phyloP scores from a whole-genome alignment of 768 basidiomycete species.

The Rhodotorula toruloides region DNA sequence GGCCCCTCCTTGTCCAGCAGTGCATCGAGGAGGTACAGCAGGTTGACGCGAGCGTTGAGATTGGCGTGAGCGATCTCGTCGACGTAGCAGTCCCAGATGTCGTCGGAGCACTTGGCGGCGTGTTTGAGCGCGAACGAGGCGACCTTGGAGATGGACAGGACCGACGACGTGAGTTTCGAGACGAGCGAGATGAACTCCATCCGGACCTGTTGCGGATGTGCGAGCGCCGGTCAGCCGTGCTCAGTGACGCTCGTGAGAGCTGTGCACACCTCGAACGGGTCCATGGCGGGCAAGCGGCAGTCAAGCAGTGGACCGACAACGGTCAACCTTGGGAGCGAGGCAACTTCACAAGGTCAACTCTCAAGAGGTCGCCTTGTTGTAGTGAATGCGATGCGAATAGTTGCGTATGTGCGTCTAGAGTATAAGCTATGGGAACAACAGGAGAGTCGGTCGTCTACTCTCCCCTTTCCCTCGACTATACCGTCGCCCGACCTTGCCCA shows the following conservation, averaged over 20 bases:
- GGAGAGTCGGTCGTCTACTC: no score
- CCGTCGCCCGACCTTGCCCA: neutral
- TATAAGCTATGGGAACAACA: no score
- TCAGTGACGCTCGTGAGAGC: no score
- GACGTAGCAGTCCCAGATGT: constrained; percentile 51
- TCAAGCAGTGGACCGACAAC: no score
- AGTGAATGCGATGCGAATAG: no score
- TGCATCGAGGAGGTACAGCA: constrained; percentile 51
- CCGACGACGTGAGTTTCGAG: constrained; percentile 48
- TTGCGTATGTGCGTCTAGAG: no score
- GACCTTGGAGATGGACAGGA: constrained; percentile 49
- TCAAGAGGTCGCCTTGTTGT: no score
- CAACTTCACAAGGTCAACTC: no score
- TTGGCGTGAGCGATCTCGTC: constrained; percentile 48
- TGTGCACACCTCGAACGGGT: constrained; percentile 40
- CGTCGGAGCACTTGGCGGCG: constrained; percentile 47
- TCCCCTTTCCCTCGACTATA: no score
- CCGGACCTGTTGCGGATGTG: constrained; percentile 38
- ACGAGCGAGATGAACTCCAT: constrained; percentile 49
- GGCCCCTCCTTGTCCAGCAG: constrained; percentile 42
- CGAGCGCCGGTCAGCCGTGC: neutral
- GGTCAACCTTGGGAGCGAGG: no score
- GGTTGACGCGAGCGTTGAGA: constrained; percentile 50
- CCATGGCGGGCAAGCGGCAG: constrained; percentile 28
- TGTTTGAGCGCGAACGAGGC: constrained; percentile 49